Conservation (phyloP, 2,329 filamentous ascomycete genomes). For the Penicillium sp. region DNA sequence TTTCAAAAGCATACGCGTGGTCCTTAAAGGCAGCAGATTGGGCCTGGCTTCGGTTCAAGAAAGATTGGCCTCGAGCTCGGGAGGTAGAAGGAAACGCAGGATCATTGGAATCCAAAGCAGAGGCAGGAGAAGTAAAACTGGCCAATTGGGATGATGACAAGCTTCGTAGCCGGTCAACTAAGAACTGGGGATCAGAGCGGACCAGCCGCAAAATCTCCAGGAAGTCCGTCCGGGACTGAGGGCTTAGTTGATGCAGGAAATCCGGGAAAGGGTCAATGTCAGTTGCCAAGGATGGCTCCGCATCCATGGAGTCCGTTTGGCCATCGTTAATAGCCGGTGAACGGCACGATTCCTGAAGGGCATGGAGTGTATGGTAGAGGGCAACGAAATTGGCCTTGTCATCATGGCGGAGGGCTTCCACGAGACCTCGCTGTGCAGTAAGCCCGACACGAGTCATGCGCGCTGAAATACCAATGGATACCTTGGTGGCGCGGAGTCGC, state of each 20-base stretch:
- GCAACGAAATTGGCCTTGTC: conserved; percentile 47
- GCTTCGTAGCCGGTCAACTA: conserved; percentile 76
- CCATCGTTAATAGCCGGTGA: conserved; percentile 33
- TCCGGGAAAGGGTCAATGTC: conserved; percentile 34
- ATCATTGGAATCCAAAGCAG: conserved; percentile 76
- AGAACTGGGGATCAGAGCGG: conserved; percentile 80
- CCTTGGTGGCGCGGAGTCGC: conserved; percentile 42
- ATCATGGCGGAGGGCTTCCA: conserved; percentile 47
- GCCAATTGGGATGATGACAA: conserved; percentile 74
- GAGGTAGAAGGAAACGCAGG: conserved; percentile 73
- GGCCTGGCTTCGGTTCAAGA: conserved; percentile 37
- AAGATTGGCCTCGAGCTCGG: conserved; percentile 43
- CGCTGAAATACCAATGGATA: conserved; percentile 45
- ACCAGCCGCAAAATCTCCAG: conserved; percentile 77
- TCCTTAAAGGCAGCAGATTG: conserved; percentile 66
- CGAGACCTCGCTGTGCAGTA: conserved; percentile 45
- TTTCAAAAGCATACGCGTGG: conserved; percentile 81
- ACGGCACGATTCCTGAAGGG: conserved; percentile 45
- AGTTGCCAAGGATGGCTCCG: conserved; percentile 39
- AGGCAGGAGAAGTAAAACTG: conserved; percentile 73
- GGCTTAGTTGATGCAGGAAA: conserved; percentile 65
- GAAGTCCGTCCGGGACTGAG: conserved; percentile 71
- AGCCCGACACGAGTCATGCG: conserved; percentile 44
- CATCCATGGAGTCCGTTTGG: conserved; percentile 37
- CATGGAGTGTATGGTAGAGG: conserved; percentile 46